phyloP scores from a whole-genome alignment of 495 filamentous ascomycete genomes.

The Annulohypoxylon maeteangense region DNA sequence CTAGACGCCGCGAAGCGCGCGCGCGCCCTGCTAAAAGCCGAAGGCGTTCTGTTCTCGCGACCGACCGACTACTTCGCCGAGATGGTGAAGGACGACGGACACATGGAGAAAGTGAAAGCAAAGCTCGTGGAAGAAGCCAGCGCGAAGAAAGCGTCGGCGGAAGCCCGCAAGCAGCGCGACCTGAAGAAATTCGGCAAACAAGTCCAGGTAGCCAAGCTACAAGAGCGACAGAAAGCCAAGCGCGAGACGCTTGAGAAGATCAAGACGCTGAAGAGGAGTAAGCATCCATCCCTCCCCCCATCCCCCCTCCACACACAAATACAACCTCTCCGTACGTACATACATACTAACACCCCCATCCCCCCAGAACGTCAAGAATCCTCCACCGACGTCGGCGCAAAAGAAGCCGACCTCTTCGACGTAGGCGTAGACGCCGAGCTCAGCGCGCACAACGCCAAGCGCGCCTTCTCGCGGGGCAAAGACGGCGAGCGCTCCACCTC shows the following conservation, averaged over 20 bases:
- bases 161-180: conserved; percentile 91
- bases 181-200: conserved; percentile 99
- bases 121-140: conserved; percentile 94
- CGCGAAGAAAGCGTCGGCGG: conserved; percentile 87
- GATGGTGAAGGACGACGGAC: conserved; percentile 98
- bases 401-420: conserved; percentile 92
- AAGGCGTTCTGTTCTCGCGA: conserved; percentile 84
- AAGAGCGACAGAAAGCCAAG: conserved; percentile 92
- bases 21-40: conserved; percentile 77
- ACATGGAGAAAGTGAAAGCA: conserved; percentile 94
- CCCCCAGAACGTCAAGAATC: conserved; percentile 82
- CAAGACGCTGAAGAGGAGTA: conserved; percentile 91
- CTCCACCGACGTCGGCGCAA: conserved; percentile 66
- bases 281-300: conserved; percentile 41
- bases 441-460: conserved; percentile 51
- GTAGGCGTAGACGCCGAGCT: conserved; percentile 87
- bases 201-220: conserved; percentile 95
- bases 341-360: too few relatives aligned
- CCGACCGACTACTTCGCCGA: conserved; percentile 97
- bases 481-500: conserved; percentile 52
- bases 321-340: too few relatives aligned
- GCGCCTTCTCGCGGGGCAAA: conserved; percentile 55
- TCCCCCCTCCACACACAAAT: conserved; percentile 18
- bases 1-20: conserved; percentile 79
- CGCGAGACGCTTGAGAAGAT: conserved; percentile 93